Percentiles rank a stretch among this genome's conserved stretches.
These are phyloP conservation scores for Isoetes engelmannii DNA, from an alignment of 83 land plant species.

Conservation along the genomic window DNA sequence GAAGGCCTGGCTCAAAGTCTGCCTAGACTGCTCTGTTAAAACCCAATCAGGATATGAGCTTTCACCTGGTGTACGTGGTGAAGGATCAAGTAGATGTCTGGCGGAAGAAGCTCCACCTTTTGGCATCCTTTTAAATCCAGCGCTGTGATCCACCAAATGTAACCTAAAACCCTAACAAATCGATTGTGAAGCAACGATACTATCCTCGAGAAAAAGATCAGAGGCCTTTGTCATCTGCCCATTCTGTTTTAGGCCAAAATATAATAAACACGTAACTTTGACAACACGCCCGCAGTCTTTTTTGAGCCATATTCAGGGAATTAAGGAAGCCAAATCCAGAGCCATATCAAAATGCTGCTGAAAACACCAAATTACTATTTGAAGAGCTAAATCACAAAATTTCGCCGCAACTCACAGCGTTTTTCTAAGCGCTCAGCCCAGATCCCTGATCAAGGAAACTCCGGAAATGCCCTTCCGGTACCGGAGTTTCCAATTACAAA, in stretches of 20 bases:
- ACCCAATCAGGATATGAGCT: neutral
- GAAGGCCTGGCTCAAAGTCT: no score
- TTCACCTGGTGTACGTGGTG: neutral
- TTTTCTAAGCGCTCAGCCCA: no score
- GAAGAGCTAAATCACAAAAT: no score
- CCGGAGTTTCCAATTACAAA: no score
- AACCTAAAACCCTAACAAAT: conserved; percentile 3
- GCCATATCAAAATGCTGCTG: no score
- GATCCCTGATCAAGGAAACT: no score
- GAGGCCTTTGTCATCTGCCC: neutral
- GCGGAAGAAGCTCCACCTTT: neutral
- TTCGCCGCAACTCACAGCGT: no score
- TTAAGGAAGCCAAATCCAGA: no score
- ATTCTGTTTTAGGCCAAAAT: conserved; percentile 17
- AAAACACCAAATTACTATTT: no score
- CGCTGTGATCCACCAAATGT: neutral
- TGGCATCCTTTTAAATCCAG: neutral
- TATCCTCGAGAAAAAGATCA: neutral
- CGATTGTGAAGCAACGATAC: neutral
- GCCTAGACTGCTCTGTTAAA: no score
- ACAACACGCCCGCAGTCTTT: conserved; percentile 17
- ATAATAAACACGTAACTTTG: conserved; percentile 20
- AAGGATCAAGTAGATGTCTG: neutral
- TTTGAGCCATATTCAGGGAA: conserved; percentile 20
- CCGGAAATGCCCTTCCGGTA: no score